phyloP scores from a whole-genome alignment of 495 filamentous ascomycete genomes.

The Talaromyces liani region DNA sequence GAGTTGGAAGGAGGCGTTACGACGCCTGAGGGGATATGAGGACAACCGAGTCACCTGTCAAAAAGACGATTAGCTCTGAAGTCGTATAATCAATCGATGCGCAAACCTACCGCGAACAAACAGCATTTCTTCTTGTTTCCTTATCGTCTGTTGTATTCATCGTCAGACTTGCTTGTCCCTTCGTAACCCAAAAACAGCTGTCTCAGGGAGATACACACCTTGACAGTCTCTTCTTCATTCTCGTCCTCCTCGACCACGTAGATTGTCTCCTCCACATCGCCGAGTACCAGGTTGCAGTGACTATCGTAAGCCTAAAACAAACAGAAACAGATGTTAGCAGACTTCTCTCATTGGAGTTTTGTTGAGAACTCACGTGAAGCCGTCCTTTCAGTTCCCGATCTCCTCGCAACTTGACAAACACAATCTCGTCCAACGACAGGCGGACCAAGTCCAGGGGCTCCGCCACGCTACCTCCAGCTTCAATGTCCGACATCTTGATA shows the following conservation, averaged over 20 bases:
- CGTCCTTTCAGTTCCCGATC: constrained; percentile 93
- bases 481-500: constrained; percentile 60
- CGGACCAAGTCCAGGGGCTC: constrained; percentile 94
- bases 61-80: not conserved
- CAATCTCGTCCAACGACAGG: constrained; percentile 86
- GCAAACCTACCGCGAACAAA: constrained; percentile 79
- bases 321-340: no score
- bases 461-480: constrained; percentile 59
- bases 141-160: constrained; percentile 59
- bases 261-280: constrained; percentile 95
- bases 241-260: constrained; percentile 82
- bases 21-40: constrained; percentile 77
- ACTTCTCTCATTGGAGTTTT: not conserved
- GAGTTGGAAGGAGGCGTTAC: not conserved
- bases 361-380: constrained; percentile 63
- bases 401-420: constrained; percentile 93
- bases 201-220: constrained; percentile 37
- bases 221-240: constrained; percentile 67
- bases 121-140: constrained; percentile 98
- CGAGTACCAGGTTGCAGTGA: constrained; percentile 96
- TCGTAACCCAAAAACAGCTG: not conserved
- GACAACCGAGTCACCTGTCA: constrained; percentile 85
- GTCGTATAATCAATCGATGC: not conserved
- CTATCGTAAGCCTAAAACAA: constrained; percentile 81
- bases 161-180: constrained; percentile 7